Evolutionary conservation across 805 yeast genomes (phyloP).

Genomic region (Priceomyces carsonii): DNA sequence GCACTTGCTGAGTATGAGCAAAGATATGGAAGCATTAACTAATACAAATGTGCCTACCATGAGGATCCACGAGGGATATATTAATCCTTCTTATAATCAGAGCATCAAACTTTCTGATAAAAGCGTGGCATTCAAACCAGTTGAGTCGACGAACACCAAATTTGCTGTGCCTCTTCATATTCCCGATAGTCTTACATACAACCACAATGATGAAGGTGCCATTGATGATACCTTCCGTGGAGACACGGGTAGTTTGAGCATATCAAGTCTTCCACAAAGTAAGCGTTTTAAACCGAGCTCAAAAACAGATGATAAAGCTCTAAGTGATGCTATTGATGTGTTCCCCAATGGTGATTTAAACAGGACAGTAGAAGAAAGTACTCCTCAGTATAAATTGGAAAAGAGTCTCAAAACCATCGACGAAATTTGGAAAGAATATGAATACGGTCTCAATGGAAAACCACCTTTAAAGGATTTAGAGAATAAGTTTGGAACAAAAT

Average conservation of each 20-base stretch:
- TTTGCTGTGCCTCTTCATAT: no score
- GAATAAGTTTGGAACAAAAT: constrained; percentile 48
- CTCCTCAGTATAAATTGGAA: constrained; percentile 24
- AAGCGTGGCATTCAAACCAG: no score
- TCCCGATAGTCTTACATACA: no score
- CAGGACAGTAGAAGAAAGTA: not conserved
- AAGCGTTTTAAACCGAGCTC: no score
- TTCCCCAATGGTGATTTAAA: not conserved
- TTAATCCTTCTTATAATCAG: not conserved
- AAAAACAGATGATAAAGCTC: not conserved
- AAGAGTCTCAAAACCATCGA: constrained; percentile 36
- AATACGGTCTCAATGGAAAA: constrained; percentile 51
- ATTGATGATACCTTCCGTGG: no score
- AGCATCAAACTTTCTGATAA: no score
- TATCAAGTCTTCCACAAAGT: no score
- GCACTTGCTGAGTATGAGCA: constrained; percentile 18
- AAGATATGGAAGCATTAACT: constrained; percentile 21
- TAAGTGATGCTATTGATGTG: not conserved
- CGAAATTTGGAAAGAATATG: constrained; percentile 60
- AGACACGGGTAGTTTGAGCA: no score
- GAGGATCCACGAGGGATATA: not conserved
- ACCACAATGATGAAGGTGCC: no score
- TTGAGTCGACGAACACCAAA: no score
- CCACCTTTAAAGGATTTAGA: constrained; percentile 55
- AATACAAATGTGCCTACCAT: not conserved